Base-by-base conservation (phyloP, 140 eudicot species). In the Erigeron philadelphicus region DNA sequence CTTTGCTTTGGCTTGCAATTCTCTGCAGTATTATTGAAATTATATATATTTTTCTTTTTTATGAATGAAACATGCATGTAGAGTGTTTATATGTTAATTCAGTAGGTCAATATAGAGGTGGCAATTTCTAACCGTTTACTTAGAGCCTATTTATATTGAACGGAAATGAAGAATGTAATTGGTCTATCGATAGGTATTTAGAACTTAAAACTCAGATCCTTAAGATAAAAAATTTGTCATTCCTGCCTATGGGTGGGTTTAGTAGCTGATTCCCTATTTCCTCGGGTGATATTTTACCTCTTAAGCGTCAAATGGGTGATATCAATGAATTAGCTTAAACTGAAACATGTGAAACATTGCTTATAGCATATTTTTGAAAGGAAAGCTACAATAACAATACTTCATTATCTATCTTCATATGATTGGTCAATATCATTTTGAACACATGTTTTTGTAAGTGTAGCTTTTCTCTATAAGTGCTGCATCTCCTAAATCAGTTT, bases 1-100 rank as follows among this genome's bases (percentile, higher is more conserved):
- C 74, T 81, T 93, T 75, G 94, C 99, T 80, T 87, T 93, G 25
- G 99, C 99, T 73, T 80, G 87, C 74, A 80, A 38, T 87, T 93
- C 97, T 80, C 99, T 89, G 81, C 65, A 66, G 66, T 69, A 13
- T 11, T 61, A 35, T 9, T 45, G 47, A 61, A 61, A 2, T 44
- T 31, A 31, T 31, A 35, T 5, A 60, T 11, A 15, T 17, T n/a
- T n/a, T 21, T 21, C 1, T 23, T 25, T 35, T 2, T 9, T 5
- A 61, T 61, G 45, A n/a, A 62, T 25, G 16, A n/a, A 40, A 41
- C 67, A 41, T 16, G n/a, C 16, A 62, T 41, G 16, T 62, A 62
- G 23, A 23, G 16, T 62, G 11, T 62, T 40, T 2, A 62, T 38
- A 62, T 62, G 7, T 50, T 66, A 45, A 49, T 48, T 31, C 49